Percentiles rank a stretch among this genome's conserved stretches.
Evolutionary conservation across 306 rosid species (phyloP).

Genomic region (Geum urbanum): DNA sequence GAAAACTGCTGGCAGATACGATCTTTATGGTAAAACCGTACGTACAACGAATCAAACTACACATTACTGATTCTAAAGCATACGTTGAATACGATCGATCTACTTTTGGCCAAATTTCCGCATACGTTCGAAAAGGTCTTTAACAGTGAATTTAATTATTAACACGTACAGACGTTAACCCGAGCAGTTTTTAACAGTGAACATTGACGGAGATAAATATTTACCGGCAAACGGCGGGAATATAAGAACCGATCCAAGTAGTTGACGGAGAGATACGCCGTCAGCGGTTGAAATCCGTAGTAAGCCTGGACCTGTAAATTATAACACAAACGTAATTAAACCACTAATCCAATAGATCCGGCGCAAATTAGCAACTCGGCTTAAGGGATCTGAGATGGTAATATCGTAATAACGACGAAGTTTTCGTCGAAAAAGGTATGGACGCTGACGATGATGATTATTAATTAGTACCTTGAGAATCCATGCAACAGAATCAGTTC

Average conservation of each 20-base stretch:
- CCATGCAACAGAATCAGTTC: slow-evolving; percentile 90
- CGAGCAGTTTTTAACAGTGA: background rate
- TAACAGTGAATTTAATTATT: background rate
- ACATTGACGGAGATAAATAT: slow-evolving; percentile 5
- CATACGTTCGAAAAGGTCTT: background rate
- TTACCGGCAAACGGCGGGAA: slow-evolving; percentile 82
- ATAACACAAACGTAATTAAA: background rate
- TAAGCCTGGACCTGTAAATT: slow-evolving; percentile 60
- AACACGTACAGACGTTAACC: no score
- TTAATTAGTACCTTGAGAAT: slow-evolving; percentile 70
- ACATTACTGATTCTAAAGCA: background rate
- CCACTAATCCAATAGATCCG: background rate
- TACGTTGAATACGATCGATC: background rate
- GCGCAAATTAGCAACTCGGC: background rate
- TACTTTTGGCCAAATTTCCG: background rate
- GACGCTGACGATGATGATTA: background rate
- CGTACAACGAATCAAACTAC: background rate
- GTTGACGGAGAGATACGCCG: slow-evolving; percentile 93
- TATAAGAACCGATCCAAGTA: slow-evolving; percentile 88
- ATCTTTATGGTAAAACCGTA: slow-evolving; percentile 4
- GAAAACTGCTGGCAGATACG: background rate
- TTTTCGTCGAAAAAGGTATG: background rate
- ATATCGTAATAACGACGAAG: background rate
- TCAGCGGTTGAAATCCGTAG: slow-evolving; percentile 74
- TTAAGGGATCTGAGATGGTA: slow-evolving; percentile 9